Evolutionary conservation across 2,329 filamentous ascomycete genomes (phyloP).

Genomic region (Beauveria varroae): DNA sequence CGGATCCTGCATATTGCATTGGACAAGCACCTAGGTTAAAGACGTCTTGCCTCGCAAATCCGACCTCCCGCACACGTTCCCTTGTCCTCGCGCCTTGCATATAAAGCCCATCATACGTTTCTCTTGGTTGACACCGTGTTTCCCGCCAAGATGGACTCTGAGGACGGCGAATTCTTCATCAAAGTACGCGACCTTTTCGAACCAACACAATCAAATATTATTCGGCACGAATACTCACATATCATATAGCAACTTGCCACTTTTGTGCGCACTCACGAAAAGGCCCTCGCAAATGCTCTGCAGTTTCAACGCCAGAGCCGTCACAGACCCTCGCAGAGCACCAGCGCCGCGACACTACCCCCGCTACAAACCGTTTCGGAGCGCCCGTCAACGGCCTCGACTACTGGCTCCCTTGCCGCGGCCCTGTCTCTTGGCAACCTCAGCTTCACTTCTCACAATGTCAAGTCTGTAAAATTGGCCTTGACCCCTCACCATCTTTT

Average conservation of each 20-base stretch:
- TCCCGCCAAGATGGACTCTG: constrained; percentile 66
- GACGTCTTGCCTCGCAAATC: neutral
- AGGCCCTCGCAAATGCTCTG: constrained; percentile 89
- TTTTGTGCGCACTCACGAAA: constrained; percentile 96
- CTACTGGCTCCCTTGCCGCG: constrained; percentile 68
- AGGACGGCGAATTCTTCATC: constrained; percentile 84
- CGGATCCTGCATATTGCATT: constrained; percentile 1
- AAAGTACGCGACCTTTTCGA: constrained; percentile 50
- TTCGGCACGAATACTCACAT: constrained; percentile 24
- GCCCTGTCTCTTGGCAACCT: constrained; percentile 82
- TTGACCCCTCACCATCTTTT: constrained; percentile 95
- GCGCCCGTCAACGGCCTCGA: constrained; percentile 59
- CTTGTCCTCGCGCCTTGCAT: neutral
- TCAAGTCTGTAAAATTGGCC: constrained; percentile 86
- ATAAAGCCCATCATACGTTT: neutral
- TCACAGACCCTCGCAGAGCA: constrained; percentile 61
- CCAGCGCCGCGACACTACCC: constrained; percentile 49
- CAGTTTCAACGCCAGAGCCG: constrained; percentile 68
- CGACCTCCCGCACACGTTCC: neutral
- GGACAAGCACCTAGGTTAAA: neutral
- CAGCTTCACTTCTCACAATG: constrained; percentile 73
- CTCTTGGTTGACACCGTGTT: constrained; percentile 24
- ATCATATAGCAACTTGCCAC: constrained; percentile 75
- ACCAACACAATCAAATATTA: neutral
- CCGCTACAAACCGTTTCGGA: constrained; percentile 51